Percentiles rank a stretch among this genome's conserved stretches.
phyloP scores from a whole-genome alignment of 768 basidiomycete species.

The Cystofilobasidium bisporidii region DNA sequence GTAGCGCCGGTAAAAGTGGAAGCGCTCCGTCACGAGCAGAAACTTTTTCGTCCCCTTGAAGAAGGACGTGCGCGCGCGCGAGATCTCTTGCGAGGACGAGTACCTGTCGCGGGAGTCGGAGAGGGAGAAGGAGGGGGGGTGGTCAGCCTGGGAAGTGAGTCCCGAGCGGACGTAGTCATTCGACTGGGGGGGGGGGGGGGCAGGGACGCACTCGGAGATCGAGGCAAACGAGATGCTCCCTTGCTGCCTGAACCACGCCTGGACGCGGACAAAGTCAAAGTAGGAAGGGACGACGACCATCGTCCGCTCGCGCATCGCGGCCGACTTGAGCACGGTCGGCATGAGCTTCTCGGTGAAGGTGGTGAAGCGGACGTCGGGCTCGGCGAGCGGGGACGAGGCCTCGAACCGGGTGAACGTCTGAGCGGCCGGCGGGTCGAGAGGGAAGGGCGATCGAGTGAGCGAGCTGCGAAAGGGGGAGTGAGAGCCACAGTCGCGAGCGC shows the following conservation, averaged over 20 bases:
- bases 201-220: constrained; percentile 67
- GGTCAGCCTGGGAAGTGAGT: neutral
- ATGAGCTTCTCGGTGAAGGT: constrained; percentile 82
- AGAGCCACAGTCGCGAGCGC: neutral
- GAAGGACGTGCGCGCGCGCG: constrained; percentile 83
- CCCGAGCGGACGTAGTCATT: too few species aligned
- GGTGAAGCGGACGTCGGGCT: constrained; percentile 75
- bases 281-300: constrained; percentile 86
- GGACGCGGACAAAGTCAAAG: constrained; percentile 88
- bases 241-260: constrained; percentile 71
- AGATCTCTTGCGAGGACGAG: constrained; percentile 86
- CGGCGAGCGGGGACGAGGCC: constrained; percentile 56
- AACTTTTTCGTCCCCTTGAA: constrained; percentile 78
- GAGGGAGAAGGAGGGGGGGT: neutral
- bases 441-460: too few species aligned
- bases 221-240: constrained; percentile 63
- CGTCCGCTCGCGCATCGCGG: constrained; percentile 82
- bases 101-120: constrained; percentile 49
- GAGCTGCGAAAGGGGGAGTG: neutral
- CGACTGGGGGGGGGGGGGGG: too few species aligned
- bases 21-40: constrained; percentile 88
- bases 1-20: constrained; percentile 94
- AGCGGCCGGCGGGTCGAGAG: neutral
- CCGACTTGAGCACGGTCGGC: constrained; percentile 75
- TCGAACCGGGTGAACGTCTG: constrained; percentile 71